Evolutionary conservation across 1,139 yeast species (phyloP).

Genomic region (Wickerhamiella pararugosa): DNA sequence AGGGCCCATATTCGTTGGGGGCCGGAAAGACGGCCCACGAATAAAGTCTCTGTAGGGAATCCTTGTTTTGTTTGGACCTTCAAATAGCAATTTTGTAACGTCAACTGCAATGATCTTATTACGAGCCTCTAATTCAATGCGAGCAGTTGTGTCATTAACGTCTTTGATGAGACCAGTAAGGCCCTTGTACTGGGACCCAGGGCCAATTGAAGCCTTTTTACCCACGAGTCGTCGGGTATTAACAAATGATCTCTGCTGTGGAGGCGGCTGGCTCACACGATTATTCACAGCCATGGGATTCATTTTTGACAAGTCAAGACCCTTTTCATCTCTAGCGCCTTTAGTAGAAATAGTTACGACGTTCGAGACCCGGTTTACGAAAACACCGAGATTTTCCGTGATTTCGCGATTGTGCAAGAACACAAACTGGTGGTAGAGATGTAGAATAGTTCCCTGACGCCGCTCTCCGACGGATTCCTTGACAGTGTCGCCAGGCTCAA

Average conservation of each 20-base stretch:
- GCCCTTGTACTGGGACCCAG: conserved; percentile 85
- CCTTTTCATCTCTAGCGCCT: conserved; percentile 42
- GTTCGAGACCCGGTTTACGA: conserved; percentile 60
- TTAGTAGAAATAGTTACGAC: conserved; percentile 77
- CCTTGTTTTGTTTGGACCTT: conserved; percentile 44
- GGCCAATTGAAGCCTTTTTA: conserved; percentile 71
- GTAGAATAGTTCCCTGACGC: conserved; percentile 78
- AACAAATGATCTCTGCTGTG: conserved; percentile 25
- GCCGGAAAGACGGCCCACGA: conserved; percentile 25
- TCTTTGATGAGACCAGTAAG: conserved; percentile 87
- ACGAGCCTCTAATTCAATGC: conserved; percentile 88
- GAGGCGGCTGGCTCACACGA: conserved; percentile 26
- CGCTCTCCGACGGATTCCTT: conserved; percentile 65
- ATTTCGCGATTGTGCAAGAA: conserved; percentile 70
- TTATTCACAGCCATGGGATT: conserved; percentile 51
- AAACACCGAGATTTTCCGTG: conserved; percentile 80
- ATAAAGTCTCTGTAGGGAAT: conserved; percentile 73
- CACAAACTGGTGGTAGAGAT: conserved; percentile 64
- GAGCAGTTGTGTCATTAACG: conserved; percentile 78
- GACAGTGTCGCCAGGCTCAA: conserved; percentile 82
- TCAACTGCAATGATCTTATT: conserved; percentile 76
- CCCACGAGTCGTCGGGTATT: conserved; percentile 69
- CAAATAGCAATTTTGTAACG: conserved; percentile 60
- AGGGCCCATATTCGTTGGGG: conserved; percentile 4
- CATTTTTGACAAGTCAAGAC: conserved; percentile 66